Conservation (phyloP, 768 basidiomycete genomes). For the Erythrobasidium yunnanense region DNA sequence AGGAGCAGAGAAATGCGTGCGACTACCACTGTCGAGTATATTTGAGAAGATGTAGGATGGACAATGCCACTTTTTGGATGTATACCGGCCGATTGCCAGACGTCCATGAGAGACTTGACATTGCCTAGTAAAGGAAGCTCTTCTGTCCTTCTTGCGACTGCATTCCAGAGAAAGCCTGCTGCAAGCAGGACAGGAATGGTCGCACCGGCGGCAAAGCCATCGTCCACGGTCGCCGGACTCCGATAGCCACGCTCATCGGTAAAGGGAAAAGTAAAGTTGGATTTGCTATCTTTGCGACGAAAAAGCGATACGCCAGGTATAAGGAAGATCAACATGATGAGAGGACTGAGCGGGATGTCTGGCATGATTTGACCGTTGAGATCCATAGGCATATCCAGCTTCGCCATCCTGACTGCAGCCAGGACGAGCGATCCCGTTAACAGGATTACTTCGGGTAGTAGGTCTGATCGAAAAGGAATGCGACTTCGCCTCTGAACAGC, state of each 20-base stretch:
- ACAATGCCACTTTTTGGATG: not conserved
- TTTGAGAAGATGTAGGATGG: not conserved
- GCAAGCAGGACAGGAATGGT: slow-evolving; percentile 34
- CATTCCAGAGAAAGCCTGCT: slow-evolving; percentile 33
- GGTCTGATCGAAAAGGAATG: slow-evolving; percentile 28
- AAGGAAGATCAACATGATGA: slow-evolving; percentile 12
- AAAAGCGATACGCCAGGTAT: slow-evolving; percentile 27
- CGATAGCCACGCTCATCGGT: slow-evolving; percentile 38
- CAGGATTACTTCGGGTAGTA: slow-evolving; percentile 35
- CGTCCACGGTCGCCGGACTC: slow-evolving; percentile 30
- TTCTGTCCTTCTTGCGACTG: slow-evolving; percentile 6
- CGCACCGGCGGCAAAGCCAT: slow-evolving; percentile 34
- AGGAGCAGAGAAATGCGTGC: slow-evolving; percentile 35
- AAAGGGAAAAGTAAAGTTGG: slow-evolving; percentile 36
- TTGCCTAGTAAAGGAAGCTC: slow-evolving; percentile 26
- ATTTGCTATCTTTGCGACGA: slow-evolving; percentile 12
- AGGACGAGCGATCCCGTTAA: slow-evolving; percentile 29
- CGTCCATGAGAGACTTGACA: slow-evolving; percentile 28
- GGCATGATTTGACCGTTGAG: slow-evolving; percentile 14
- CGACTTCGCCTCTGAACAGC: not conserved
- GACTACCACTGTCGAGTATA: slow-evolving; percentile 27
- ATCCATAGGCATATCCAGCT: slow-evolving; percentile 15
- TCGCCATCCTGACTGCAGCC: slow-evolving; percentile 30
- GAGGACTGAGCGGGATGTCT: slow-evolving; percentile 28
- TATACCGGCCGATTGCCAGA: slow-evolving; percentile 33